Conservation (phyloP, 140 eudicot species). For the Artemisia princeps region DNA sequence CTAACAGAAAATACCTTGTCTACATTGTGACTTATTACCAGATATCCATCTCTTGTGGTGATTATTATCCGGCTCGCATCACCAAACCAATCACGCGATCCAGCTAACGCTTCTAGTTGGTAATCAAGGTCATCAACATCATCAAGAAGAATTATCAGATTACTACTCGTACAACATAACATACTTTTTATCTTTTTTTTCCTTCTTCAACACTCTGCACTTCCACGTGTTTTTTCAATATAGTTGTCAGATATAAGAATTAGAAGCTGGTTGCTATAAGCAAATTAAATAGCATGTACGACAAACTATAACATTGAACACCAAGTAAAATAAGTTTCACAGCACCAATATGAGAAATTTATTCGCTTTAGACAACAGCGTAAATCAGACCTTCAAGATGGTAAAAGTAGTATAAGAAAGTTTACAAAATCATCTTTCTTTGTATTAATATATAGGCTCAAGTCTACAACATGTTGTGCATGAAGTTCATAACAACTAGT, state of each 20-base stretch:
- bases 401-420: not conserved
- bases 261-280: no score
- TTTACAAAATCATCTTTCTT: not conserved
- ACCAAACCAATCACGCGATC: slow-evolving; percentile 14
- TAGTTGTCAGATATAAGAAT: not conserved
- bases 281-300: not conserved
- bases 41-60: not conserved
- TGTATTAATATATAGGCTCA: slow-evolving; percentile 10
- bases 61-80: slow-evolving; percentile 3
- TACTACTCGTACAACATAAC: not conserved
- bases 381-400: no score
- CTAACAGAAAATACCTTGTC: not conserved
- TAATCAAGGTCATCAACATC: slow-evolving; percentile 6
- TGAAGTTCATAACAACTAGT: slow-evolving; percentile 11
- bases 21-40: slow-evolving; percentile 2
- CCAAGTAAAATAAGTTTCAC: not conserved
- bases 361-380: no score
- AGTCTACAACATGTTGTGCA: slow-evolving; percentile 10
- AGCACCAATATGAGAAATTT: not conserved
- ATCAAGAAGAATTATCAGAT: slow-evolving; percentile 8
- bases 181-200: not conserved
- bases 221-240: not conserved
- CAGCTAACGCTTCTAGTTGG: slow-evolving; percentile 12
- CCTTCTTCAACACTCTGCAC: slow-evolving; percentile 2
- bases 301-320: not conserved